Base-by-base conservation (phyloP, 805 yeast species). In the Brettanomyces nanus region DNA sequence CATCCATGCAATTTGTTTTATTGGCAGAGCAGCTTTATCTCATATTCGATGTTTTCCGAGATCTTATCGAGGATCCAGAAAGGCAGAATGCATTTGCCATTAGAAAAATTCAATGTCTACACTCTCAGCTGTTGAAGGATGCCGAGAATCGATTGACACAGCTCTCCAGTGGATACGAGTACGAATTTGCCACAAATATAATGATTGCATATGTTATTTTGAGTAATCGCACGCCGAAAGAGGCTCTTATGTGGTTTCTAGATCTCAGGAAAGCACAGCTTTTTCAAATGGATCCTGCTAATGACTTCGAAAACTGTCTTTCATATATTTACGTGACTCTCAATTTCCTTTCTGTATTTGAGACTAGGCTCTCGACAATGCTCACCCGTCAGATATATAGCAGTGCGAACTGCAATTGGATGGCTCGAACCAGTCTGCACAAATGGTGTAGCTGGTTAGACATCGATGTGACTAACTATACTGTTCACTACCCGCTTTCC, bases 401-500 rank as follows among this genome's bases (percentile, higher is more conserved):
- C 20, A 35, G 43, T 28, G 41, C 35, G 6, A 43, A 38, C 20
- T 41, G 51, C 4, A 53, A 52, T 29, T 59, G 65, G 65, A 37
- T 56, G 2, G 19, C 39, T 5, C 51, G 45, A 33, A 45, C 60
- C 1, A 38, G 42, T 19, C 48, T 58, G 33, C 45, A 42, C 19
- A 52, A 50, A 33, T 61, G 58, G 56, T 20, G 39, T 3, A 43
- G 42, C 9, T 60, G 63, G 63, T 42, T 61, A 2, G 43, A 48
- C 20, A 39, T 48, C 19, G 11, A 31, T 20, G 26, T 22, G 4
- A 19, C 26, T 10, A 38, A 44, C n/a, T 46, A 35, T 36, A 42
- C 46, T 17, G 45, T 52, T 17, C 38, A 48, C 1, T 53, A 49
- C 28, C 51, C 58, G 3, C 39, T 46, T 4, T 20, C 48, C 4